phyloP scores from a whole-genome alignment of 2,329 filamentous ascomycete genomes.

The Sclerotinia subarctica region DNA sequence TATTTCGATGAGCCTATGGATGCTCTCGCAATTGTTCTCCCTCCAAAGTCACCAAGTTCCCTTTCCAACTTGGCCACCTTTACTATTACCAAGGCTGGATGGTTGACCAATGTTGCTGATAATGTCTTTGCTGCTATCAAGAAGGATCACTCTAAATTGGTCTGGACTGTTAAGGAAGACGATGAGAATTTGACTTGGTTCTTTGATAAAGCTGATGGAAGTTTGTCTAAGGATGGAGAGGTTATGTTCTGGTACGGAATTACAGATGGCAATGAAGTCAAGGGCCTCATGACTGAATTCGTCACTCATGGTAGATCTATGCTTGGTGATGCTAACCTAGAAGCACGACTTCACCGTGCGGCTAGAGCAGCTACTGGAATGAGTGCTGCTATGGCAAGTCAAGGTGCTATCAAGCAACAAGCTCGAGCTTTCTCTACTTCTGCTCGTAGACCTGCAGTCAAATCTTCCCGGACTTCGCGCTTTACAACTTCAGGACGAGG shows the following conservation, averaged over 20 bases:
- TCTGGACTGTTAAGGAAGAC: slow-evolving; percentile 94
- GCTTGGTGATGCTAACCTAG: slow-evolving; percentile 85
- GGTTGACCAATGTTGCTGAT: slow-evolving; percentile 91
- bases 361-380: slow-evolving; percentile 65
- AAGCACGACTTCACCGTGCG: slow-evolving; percentile 77
- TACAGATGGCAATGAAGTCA: slow-evolving; percentile 76
- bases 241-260: slow-evolving; percentile 92
- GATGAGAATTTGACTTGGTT: slow-evolving; percentile 99
- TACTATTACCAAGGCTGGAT: slow-evolving; percentile 89
- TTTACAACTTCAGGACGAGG: slow-evolving; percentile 41
- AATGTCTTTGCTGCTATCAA: slow-evolving; percentile 92
- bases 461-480: slow-evolving; percentile 23
- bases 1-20: slow-evolving; percentile 96
- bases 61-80: slow-evolving; percentile 85
- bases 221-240: slow-evolving; percentile 77
- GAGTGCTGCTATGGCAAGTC: slow-evolving; percentile 44
- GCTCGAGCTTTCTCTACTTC: slow-evolving; percentile 66
- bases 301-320: slow-evolving; percentile 77
- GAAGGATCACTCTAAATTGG: slow-evolving; percentile 86
- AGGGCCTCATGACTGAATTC: slow-evolving; percentile 81
- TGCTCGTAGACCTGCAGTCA: slow-evolving; percentile 42
- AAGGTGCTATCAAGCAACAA: slow-evolving; percentile 54
- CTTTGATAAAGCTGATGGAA: slow-evolving; percentile 94
- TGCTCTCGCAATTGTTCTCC: slow-evolving; percentile 83
- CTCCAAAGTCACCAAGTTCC: slow-evolving; percentile 61